Conservation (phyloP, 495 filamentous ascomycete species). For the Neurospora pannonica region DNA sequence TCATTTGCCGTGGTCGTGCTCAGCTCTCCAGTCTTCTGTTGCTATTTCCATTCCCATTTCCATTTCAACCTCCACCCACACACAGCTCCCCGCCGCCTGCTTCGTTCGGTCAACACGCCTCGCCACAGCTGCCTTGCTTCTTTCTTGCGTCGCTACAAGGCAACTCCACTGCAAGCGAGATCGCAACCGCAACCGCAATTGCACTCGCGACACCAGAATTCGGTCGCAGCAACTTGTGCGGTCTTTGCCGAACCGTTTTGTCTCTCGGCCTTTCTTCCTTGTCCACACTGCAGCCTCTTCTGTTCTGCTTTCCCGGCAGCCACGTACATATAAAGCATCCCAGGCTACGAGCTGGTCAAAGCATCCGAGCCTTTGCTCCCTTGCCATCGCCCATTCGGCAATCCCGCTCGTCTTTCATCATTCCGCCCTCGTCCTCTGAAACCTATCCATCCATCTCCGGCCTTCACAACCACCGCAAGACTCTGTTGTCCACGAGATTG, state of each 20-base stretch:
- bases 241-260: not conserved
- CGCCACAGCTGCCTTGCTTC: not conserved
- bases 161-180: not conserved
- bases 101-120: not conserved
- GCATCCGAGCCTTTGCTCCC: not conserved
- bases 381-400: not conserved
- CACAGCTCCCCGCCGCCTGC: not conserved
- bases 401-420: not conserved
- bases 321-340: not conserved
- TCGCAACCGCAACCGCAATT: not conserved
- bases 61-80: not conserved
- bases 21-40: not conserved
- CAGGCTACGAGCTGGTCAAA: not conserved
- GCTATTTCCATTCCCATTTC: not conserved
- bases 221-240: not conserved
- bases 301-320: not conserved
- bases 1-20: not conserved
- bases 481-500: not conserved
- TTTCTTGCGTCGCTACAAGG: not conserved
- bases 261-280: constrained; percentile 8
- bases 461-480: not conserved
- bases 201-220: not conserved
- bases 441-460: not conserved
- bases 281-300: constrained; percentile 1
- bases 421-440: not conserved